phyloP scores from a whole-genome alignment of 768 basidiomycete species.

The Podaxis mareebaensis region DNA sequence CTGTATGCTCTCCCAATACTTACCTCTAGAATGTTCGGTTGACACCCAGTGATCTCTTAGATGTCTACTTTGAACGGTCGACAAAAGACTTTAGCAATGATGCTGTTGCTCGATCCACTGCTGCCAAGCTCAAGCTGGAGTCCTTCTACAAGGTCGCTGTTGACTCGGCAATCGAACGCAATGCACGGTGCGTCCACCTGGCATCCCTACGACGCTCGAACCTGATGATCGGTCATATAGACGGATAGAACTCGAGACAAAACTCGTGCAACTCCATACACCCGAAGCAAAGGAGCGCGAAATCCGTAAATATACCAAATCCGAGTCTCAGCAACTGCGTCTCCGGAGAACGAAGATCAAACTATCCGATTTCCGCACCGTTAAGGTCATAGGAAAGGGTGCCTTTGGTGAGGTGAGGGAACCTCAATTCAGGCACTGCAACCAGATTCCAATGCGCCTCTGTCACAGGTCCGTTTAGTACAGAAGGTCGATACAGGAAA shows the following conservation, averaged over 20 bases:
- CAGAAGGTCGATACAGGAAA: conserved; percentile 97
- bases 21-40: not conserved
- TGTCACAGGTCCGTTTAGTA: conserved; percentile 79
- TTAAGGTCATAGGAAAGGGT: conserved; percentile 99
- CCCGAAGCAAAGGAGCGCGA: conserved; percentile 88
- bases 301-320: conserved; percentile 81
- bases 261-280: conserved; percentile 71
- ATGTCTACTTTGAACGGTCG: conserved; percentile 94
- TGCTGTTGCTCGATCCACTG: conserved; percentile 86
- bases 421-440: conserved; percentile 15
- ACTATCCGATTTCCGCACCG: conserved; percentile 88
- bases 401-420: conserved; percentile 90
- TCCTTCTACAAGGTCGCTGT: conserved; percentile 99
- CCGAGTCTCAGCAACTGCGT: conserved; percentile 89
- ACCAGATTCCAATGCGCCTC: conserved; percentile 4
- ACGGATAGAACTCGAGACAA: conserved; percentile 87
- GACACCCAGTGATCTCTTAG: conserved; percentile 41
- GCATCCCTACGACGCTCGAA: not conserved
- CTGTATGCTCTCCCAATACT: conserved; percentile 30
- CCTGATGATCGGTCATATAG: conserved; percentile 37
- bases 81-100: conserved; percentile 81
- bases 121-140: conserved; percentile 95
- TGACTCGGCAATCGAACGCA: conserved; percentile 93
- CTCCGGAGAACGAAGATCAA: conserved; percentile 92
- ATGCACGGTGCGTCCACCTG: conserved; percentile 65